Base-by-base conservation (phyloP, 2,329 filamentous ascomycete species). In the Claviceps africana region DNA sequence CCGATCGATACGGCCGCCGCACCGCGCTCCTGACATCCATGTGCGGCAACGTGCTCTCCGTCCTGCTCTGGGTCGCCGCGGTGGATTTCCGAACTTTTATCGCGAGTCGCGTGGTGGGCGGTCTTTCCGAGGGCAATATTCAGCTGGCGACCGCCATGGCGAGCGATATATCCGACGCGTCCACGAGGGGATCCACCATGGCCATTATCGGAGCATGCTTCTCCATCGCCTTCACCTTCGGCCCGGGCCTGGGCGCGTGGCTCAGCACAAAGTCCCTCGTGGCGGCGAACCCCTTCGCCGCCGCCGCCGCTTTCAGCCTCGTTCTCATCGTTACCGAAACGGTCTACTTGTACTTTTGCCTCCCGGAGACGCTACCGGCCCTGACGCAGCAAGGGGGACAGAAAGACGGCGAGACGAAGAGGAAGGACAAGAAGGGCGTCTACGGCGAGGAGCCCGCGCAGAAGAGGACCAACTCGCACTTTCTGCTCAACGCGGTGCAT, bases 141-240 rank as follows among this genome's bases (percentile, higher is more conserved):
- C 93, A 98, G 72, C 76, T 98, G 15, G 91, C 93, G 4, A 93
- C 91, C 56, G 91, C 93, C 43, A 97, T 98, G 66, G 93, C 93
- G 19, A 93, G 91, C 40, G 93, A 98, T 66, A 90, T 98, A 58
- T 95, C 88, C 44, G 89, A 94, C 61, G 85, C 91, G 59, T 77
- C 79, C 53, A 85, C 84, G 62, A 81, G 93, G 30, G 88, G 91
- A 22, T 82, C 88, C 21, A 96, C 93, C 43, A 96, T 98, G 88
- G 93, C 93, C 8, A 76, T 98, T 51, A 91, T 98, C 30, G 93
- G 93, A 54, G 90, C 86, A 15, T 97, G 93, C 71, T 98, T 98
- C 71, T 95, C 88, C 56, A 83, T 98, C 59, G 93, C 93, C 19
- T 98, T 98, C 65, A 98, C 93, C 0, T 94, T 96, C 65, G 93